A percentile compares a stretch with the other conserved stretches of the same genome.
Evolutionary conservation across 139 green algal genomes (phyloP).

Genomic region (Diplosphaera chodatii): DNA sequence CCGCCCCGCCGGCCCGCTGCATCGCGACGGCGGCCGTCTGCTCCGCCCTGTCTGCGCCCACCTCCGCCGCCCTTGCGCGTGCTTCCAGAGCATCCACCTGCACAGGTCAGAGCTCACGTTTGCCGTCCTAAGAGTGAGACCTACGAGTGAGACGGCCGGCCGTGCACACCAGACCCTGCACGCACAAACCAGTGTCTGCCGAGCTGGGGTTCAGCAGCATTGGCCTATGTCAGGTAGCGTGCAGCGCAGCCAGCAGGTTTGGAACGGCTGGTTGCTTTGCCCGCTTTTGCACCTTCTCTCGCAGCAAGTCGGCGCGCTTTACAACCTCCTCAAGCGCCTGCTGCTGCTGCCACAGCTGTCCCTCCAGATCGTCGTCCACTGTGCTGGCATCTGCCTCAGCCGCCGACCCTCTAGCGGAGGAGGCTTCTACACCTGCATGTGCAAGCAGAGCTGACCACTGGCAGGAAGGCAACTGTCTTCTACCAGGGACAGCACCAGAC

Average conservation of each 20-base stretch:
- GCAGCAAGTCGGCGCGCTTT: background rate
- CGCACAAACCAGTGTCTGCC: no score
- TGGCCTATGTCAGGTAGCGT: no score
- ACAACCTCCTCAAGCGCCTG: conserved; percentile 12
- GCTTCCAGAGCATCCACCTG: conserved; percentile 17
- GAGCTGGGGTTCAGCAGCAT: no score
- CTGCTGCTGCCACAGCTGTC: conserved; percentile 17
- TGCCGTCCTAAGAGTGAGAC: no score
- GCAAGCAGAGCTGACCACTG: no score
- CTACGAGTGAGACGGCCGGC: no score
- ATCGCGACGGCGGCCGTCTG: conserved; percentile 59
- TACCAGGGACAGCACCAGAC: no score
- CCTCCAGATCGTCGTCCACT: conserved; percentile 15
- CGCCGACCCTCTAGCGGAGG: background rate
- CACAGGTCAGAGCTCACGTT: background rate
- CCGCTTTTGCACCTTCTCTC: conserved; percentile 33
- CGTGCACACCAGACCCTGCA: no score
- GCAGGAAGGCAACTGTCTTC: no score
- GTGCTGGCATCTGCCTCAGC: background rate
- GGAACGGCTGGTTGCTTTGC: no score
- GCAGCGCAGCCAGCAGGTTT: no score
- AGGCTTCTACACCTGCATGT: background rate
- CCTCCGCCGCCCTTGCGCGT: conserved; percentile 15
- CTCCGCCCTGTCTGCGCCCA: conserved; percentile 38
- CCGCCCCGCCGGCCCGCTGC: conserved; percentile 67